phyloP scores from a whole-genome alignment of 2,329 filamentous ascomycete species.

The Paracamarosporium sp. region DNA sequence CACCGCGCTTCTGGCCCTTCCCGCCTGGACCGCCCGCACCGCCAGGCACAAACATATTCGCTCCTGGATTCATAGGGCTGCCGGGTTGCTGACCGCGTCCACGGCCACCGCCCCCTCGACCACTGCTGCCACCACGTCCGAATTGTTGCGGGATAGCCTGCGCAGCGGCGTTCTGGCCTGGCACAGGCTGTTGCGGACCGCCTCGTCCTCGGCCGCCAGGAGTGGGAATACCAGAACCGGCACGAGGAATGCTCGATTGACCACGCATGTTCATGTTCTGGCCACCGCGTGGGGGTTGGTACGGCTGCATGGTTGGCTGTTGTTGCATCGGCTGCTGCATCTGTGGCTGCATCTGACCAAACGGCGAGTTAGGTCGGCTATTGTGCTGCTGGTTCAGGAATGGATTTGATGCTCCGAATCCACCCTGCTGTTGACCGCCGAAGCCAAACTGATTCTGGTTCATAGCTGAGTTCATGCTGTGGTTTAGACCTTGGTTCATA shows the following conservation, averaged over 20 bases:
- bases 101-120: conserved; percentile 28
- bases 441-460: neutral
- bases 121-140: conserved; percentile 35
- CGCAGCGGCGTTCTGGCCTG: conserved; percentile 17
- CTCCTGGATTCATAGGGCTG: conserved; percentile 43
- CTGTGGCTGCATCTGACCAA: conserved; percentile 23
- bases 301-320: conserved; percentile 4
- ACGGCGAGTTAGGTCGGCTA: conserved; percentile 26
- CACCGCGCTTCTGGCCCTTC: conserved; percentile 41
- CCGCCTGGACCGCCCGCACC: conserved; percentile 26
- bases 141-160: conserved; percentile 25
- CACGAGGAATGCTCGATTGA: conserved; percentile 39
- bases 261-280: conserved; percentile 26
- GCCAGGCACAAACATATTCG: conserved; percentile 43
- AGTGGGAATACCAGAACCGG: conserved; percentile 38
- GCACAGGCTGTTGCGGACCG: conserved; percentile 24
- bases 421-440: neutral
- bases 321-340: conserved; percentile 20
- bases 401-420: neutral
- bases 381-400: conserved; percentile 13
- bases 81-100: conserved; percentile 25
- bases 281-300: conserved; percentile 32
- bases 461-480: neutral
- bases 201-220: conserved; percentile 27
- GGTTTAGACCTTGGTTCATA: conserved; percentile 7